A percentile compares a stretch with the other conserved stretches of the same genome.
phyloP scores from a whole-genome alignment of 176 grass and related monocot genomes.

The Avena insularis region DNA sequence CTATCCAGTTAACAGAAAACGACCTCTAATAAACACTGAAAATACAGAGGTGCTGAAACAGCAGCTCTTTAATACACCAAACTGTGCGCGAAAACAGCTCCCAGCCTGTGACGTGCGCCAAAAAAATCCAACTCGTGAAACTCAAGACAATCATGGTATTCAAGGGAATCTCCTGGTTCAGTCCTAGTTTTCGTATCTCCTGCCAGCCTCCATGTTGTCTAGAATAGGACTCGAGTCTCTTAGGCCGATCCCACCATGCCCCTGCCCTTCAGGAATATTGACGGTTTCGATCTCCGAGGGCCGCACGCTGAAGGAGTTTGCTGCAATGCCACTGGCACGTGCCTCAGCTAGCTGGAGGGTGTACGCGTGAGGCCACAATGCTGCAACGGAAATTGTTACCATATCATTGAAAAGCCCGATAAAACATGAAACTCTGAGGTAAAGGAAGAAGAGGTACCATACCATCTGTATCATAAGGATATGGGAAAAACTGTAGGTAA shows the following conservation, averaged over 20 bases:
- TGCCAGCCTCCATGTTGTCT: conserved; percentile 56
- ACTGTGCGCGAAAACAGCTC: conserved; percentile 14
- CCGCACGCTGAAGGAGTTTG: conserved; percentile 54
- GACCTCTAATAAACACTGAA: neutral
- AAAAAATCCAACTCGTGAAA: neutral
- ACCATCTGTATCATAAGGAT: conserved; percentile 75
- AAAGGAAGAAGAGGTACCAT: conserved; percentile 44
- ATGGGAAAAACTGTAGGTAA: conserved; percentile 88
- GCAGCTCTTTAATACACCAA: conserved; percentile 31
- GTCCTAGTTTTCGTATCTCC: conserved; percentile 40
- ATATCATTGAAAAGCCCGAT: neutral
- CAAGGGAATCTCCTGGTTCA: neutral
- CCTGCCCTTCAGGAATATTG: conserved; percentile 47
- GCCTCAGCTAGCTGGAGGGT: conserved; percentile 52
- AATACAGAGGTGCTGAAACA: neutral
- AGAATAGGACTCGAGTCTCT: conserved; percentile 57
- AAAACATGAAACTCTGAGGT: neutral
- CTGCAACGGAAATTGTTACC: conserved; percentile 36
- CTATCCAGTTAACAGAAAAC: neutral
- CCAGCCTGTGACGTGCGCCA: neutral
- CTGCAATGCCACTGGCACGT: conserved; percentile 42
- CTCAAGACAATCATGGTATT: neutral
- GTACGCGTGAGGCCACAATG: conserved; percentile 83
- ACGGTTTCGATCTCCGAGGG: conserved; percentile 53
- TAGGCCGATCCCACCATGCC: conserved; percentile 34